Conservation (phyloP, 176 grass and related monocot genomes). For the Carex myosuroides region DNA sequence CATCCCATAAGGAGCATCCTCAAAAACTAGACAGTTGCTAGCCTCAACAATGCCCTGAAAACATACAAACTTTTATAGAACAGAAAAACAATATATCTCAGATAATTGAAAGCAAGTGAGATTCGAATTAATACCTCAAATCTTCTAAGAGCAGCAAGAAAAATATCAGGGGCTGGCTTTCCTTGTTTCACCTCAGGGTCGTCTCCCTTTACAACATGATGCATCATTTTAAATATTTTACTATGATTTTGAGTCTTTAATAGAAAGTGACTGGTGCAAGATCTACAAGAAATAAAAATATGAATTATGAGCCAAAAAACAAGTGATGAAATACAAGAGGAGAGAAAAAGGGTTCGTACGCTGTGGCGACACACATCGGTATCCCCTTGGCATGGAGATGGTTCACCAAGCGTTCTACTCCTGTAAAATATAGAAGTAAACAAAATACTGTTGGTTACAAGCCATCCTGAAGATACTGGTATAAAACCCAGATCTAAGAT, state of each 20-base stretch:
- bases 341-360: neutral
- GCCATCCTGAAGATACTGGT: neutral
- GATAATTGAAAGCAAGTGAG: neutral
- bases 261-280: constrained; percentile 26
- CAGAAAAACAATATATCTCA: neutral
- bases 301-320: constrained; percentile 1
- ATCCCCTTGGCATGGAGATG: constrained; percentile 35
- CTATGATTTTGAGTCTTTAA: constrained; percentile 46
- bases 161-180: constrained; percentile 48
- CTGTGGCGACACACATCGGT: constrained; percentile 43
- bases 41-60: constrained; percentile 22
- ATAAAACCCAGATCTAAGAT: neutral
- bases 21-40: constrained; percentile 37
- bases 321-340: neutral
- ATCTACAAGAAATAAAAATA: constrained; percentile 18
- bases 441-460: neutral
- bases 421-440: neutral
- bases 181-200: constrained; percentile 41
- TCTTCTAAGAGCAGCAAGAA: constrained; percentile 40
- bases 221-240: constrained; percentile 36
- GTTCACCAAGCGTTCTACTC: constrained; percentile 28
- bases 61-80: neutral
- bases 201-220: constrained; percentile 47
- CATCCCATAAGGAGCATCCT: constrained; percentile 34
- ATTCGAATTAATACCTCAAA: constrained; percentile 24